Percentiles rank a stretch among this genome's conserved stretches.
These are phyloP conservation scores for Thielaviopsis cerberus DNA, from an alignment of 2,329 filamentous ascomycete genomes.

Conservation along the genomic window DNA sequence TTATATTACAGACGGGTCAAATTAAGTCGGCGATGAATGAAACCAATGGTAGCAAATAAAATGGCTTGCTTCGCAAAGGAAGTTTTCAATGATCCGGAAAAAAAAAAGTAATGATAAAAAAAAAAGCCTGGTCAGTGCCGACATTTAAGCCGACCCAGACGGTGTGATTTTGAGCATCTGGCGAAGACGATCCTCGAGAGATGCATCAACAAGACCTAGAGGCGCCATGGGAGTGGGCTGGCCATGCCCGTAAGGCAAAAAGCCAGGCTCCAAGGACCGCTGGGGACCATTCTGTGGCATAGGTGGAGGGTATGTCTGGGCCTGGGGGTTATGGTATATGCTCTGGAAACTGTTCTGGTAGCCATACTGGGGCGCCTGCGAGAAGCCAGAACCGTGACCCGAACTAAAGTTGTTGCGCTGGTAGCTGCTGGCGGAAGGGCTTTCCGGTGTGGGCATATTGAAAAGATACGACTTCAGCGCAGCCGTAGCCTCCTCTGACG, in stretches of 20 bases:
- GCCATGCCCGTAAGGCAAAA: background rate
- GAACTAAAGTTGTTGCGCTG: background rate
- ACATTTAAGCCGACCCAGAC: background rate
- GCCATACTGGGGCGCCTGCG: background rate
- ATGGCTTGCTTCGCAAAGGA: background rate
- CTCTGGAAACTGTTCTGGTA: background rate
- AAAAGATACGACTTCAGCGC: slow-evolving; percentile 40
- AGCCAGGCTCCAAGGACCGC: slow-evolving; percentile 4
- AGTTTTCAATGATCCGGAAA: background rate
- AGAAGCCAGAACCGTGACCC: background rate
- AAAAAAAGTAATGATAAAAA: slow-evolving; percentile 1
- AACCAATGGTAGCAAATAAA: background rate
- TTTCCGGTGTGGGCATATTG: slow-evolving; percentile 14
- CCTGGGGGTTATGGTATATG: background rate
- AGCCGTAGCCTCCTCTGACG: slow-evolving; percentile 23
- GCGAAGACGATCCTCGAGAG: slow-evolving; percentile 8
- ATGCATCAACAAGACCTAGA: background rate
- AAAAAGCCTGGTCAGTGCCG: background rate
- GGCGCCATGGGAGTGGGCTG: background rate
- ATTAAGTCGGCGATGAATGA: background rate
- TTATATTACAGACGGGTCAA: background rate
- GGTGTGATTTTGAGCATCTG: slow-evolving; percentile 10
- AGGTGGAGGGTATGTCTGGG: background rate
- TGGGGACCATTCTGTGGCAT: background rate
- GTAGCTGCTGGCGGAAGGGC: background rate